A percentile compares a stretch with the other conserved stretches of the same genome.
These are phyloP conservation scores for Botrytis sinoallii DNA, from an alignment of 2,329 filamentous ascomycete genomes.

Conservation along the genomic window DNA sequence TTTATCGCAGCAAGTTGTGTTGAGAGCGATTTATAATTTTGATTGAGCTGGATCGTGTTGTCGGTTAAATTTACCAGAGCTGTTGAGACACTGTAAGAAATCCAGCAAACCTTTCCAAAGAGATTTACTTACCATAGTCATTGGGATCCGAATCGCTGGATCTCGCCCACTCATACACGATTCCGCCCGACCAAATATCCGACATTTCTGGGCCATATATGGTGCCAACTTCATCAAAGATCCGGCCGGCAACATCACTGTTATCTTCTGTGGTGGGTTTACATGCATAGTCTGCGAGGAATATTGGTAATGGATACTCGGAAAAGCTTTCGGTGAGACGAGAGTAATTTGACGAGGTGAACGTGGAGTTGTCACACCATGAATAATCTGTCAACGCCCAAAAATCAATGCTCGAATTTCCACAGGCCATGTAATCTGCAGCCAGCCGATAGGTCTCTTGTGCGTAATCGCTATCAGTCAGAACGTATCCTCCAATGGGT, in stretches of 20 bases:
- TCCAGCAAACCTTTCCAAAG: not conserved
- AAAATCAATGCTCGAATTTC: not conserved
- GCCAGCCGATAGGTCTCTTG: not conserved
- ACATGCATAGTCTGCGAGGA: not conserved
- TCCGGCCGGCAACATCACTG: not conserved
- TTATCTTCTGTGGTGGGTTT: not conserved
- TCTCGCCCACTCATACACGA: not conserved
- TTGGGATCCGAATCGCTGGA: not conserved
- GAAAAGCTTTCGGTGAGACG: not conserved
- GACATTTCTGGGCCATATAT: not conserved
- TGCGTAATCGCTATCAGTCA: not conserved
- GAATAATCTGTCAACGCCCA: not conserved
- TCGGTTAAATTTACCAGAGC: conserved; percentile 34
- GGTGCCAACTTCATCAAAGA: not conserved
- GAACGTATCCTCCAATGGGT: not conserved
- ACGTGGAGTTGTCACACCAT: not conserved
- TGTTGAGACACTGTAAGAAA: not conserved
- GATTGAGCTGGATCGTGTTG: conserved; percentile 61
- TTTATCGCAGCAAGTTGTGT: conserved; percentile 38
- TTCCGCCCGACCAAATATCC: not conserved
- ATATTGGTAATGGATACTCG: not conserved
- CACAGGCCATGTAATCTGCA: not conserved
- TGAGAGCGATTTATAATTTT: conserved; percentile 64
- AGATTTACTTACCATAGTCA: not conserved
- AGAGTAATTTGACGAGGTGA: not conserved